These are phyloP conservation scores for Neofusicoccum parvum DNA, from an alignment of 2,329 filamentous ascomycete species.

Conservation along the genomic window DNA sequence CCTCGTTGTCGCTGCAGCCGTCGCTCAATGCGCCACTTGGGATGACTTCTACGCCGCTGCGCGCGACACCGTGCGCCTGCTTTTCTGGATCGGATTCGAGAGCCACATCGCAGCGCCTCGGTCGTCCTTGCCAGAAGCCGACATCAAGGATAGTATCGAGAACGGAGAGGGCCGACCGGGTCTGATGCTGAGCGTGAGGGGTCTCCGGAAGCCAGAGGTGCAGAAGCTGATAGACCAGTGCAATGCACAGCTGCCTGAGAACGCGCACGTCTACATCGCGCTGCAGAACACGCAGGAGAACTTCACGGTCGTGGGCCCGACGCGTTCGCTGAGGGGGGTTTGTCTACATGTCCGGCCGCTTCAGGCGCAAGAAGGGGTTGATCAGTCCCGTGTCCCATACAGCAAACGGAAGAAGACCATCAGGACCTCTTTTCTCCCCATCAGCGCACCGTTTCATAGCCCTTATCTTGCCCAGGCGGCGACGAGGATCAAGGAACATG, in stretches of 20 bases:
- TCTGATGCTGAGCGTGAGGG: slow-evolving; percentile 35
- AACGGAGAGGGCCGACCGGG: slow-evolving; percentile 27
- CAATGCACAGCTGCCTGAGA: slow-evolving; percentile 30
- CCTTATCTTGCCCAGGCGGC: slow-evolving; percentile 31
- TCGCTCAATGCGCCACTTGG: slow-evolving; percentile 39
- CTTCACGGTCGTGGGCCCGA: slow-evolving; percentile 34
- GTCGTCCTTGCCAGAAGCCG: slow-evolving; percentile 20
- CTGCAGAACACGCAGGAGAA: slow-evolving; percentile 36
- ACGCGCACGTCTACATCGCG: slow-evolving; percentile 27
- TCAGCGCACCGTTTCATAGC: slow-evolving; percentile 46
- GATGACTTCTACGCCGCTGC: slow-evolving; percentile 34
- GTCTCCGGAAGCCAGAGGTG: slow-evolving; percentile 25
- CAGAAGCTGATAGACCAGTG: slow-evolving; percentile 28
- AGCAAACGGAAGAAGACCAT: slow-evolving; percentile 34
- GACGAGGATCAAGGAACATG: no score
- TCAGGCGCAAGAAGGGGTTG: slow-evolving; percentile 4
- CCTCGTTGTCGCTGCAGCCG: slow-evolving; percentile 38
- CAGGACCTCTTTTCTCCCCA: slow-evolving; percentile 40
- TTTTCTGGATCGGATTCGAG: slow-evolving; percentile 41
- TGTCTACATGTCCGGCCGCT: no score
- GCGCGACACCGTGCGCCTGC: slow-evolving; percentile 31
- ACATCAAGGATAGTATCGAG: slow-evolving; percentile 23
- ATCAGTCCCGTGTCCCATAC: slow-evolving; percentile 32
- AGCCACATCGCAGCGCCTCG: slow-evolving; percentile 27
- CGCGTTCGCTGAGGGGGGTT: slow-evolving; percentile 29